These are phyloP conservation scores for Citrullus mucosospermus DNA, from an alignment of 306 rosid genomes.

Conservation along the genomic window DNA sequence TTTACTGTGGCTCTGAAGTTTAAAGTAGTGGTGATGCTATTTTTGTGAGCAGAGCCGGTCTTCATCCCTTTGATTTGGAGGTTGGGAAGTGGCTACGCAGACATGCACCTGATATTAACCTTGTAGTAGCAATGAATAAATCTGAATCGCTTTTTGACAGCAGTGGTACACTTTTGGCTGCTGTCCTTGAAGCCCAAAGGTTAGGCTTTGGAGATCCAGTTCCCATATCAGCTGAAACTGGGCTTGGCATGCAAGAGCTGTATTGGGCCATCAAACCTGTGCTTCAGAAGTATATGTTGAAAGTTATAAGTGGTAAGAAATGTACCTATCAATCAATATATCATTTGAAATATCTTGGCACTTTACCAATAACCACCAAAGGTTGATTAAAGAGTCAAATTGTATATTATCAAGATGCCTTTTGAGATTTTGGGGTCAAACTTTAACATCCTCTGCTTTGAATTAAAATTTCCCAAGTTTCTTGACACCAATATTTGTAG, in stretches of 20 bases:
- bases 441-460: background rate
- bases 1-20: background rate
- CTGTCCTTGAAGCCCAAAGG: slow-evolving; percentile 49
- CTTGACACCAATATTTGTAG: background rate
- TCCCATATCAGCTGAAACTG: slow-evolving; percentile 93
- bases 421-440: background rate
- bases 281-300: slow-evolving; percentile 55
- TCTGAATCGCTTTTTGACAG: slow-evolving; percentile 64
- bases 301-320: slow-evolving; percentile 38
- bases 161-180: slow-evolving; percentile 35
- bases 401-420: background rate
- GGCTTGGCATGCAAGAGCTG: slow-evolving; percentile 77
- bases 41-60: slow-evolving; percentile 51
- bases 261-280: slow-evolving; percentile 50
- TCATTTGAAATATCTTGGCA: background rate
- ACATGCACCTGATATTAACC: slow-evolving; percentile 58
- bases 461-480: background rate
- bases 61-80: slow-evolving; percentile 78
- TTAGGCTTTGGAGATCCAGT: slow-evolving; percentile 94
- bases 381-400: background rate
- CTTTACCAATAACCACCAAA: background rate
- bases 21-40: background rate
- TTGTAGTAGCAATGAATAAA: slow-evolving; percentile 71
- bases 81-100: slow-evolving; percentile 87
- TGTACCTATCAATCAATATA: background rate